A percentile compares a stretch with the other conserved stretches of the same genome.
Conservation (phyloP, 805 yeast species). For the Komagataella phaffii region DNA sequence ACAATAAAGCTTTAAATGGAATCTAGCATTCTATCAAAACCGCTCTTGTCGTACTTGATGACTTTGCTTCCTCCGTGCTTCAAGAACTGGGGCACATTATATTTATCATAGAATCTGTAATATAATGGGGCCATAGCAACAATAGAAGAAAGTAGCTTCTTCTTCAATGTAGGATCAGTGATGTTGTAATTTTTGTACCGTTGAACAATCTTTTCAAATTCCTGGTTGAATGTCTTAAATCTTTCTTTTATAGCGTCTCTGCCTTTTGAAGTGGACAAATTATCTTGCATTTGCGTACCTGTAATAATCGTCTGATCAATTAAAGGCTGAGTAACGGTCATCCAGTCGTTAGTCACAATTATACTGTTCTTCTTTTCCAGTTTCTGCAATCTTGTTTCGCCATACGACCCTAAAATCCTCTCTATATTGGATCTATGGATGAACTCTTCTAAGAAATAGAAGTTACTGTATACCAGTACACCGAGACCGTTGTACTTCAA, state of each 20-base stretch:
- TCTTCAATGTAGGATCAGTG: slow-evolving; percentile 52
- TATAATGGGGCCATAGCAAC: slow-evolving; percentile 74
- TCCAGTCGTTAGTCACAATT: slow-evolving; percentile 69
- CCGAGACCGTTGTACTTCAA: background rate
- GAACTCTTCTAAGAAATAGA: slow-evolving; percentile 63
- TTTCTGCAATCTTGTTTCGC: slow-evolving; percentile 49
- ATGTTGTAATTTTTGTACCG: slow-evolving; percentile 54
- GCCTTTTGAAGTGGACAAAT: slow-evolving; percentile 41
- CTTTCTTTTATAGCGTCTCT: slow-evolving; percentile 75
- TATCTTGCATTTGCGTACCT: slow-evolving; percentile 31
- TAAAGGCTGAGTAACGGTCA: slow-evolving; percentile 56
- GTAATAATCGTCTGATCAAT: slow-evolving; percentile 70
- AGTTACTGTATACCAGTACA: slow-evolving; percentile 40
- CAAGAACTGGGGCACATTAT: slow-evolving; percentile 54
- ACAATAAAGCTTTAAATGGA: background rate
- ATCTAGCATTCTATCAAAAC: slow-evolving; percentile 19
- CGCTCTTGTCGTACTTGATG: slow-evolving; percentile 45
- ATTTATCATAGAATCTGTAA: slow-evolving; percentile 71
- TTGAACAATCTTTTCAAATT: slow-evolving; percentile 64
- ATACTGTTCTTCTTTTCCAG: slow-evolving; percentile 64
- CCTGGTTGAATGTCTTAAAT: slow-evolving; percentile 68
- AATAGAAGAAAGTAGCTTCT: slow-evolving; percentile 56
- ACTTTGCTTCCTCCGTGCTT: slow-evolving; percentile 54
- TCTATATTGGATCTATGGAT: slow-evolving; percentile 45
- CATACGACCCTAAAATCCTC: slow-evolving; percentile 41